Evolutionary conservation across 352 stramenopile species (phyloP).

Genomic region (Pythium folliculosum): DNA sequence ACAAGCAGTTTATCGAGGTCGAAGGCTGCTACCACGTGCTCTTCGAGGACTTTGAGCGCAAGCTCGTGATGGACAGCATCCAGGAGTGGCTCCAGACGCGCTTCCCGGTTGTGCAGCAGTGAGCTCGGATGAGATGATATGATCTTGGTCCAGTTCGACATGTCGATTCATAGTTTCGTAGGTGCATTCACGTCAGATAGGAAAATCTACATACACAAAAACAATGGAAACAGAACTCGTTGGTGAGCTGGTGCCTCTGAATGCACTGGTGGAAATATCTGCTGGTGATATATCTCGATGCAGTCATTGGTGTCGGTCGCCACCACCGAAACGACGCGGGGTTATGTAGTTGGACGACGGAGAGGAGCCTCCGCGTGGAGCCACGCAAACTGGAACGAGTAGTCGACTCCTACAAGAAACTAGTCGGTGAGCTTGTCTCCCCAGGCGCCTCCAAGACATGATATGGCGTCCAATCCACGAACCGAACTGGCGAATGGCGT

Average conservation of each 20-base stretch:
- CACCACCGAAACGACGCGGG: neutral
- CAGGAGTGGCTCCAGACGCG: slow-evolving; percentile 47
- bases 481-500: neutral
- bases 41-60: slow-evolving; percentile 64
- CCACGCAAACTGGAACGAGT: slow-evolving; percentile 18
- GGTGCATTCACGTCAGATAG: no score
- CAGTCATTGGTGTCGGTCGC: no score
- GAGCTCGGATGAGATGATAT: neutral
- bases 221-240: neutral
- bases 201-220: neutral
- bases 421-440: neutral
- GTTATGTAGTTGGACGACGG: neutral
- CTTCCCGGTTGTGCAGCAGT: slow-evolving; percentile 25
- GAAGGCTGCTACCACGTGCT: slow-evolving; percentile 56
- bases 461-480: neutral
- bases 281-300: no score
- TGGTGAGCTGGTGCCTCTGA: no score
- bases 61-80: slow-evolving; percentile 47
- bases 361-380: neutral
- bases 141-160: neutral
- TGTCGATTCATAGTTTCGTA: neutral
- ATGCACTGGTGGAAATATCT: no score
- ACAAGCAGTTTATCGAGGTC: slow-evolving; percentile 70
- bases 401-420: slow-evolving; percentile 7
- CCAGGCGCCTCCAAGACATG: no score